Evolutionary conservation across 495 filamentous ascomycete genomes (phyloP), one percentile per base, ranked within the genome.

Genomic region (Xylaria curta): DNA sequence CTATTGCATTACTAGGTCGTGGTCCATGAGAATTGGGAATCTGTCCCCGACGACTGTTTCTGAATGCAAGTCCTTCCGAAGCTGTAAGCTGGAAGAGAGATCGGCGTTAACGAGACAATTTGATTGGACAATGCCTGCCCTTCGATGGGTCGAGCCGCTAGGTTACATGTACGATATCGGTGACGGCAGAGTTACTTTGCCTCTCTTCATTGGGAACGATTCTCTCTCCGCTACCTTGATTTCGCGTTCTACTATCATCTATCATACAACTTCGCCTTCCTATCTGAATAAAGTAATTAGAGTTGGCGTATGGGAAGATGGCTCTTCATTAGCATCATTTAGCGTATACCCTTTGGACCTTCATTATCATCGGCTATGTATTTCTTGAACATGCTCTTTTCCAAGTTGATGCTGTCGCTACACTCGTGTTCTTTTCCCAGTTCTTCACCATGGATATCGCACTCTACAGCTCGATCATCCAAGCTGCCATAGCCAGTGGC

Each of bases 401-500:
- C 26, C 65, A 70, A 49, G 47, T 54, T 36, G 21, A 44, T 31
- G 51, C 40, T 53, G 36, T 63, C 70, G 49, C 64, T 69, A 59
- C 53, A 0, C 33, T 70, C 38, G 46, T 72, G 72, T 51, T 58
- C 40, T 65, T 54, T 31, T 51, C 8, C 42, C 28, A 36, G 28
- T 58, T 44, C 13, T 31, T 66, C 58, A 47, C 71, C 26, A 79
- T 79, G 77, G 68, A 79, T 47, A 40, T 62, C 60, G 40, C 72
- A 15, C 65, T 63, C 17, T 54, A 36, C 40, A 61, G 56, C 62
- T 76, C 77, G 17, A 75, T 79, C 64, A 66, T 71, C 33, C 76
- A 76, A 56, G 77, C 76, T 49, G 71, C 71, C 71, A 67, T 78
- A 62, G 74, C 77, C 40, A 69, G 68, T 8, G 33, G 21, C 33